Evolutionary conservation across 305 asterid species (phyloP).

Genomic region (Euphrasia arctica): DNA sequence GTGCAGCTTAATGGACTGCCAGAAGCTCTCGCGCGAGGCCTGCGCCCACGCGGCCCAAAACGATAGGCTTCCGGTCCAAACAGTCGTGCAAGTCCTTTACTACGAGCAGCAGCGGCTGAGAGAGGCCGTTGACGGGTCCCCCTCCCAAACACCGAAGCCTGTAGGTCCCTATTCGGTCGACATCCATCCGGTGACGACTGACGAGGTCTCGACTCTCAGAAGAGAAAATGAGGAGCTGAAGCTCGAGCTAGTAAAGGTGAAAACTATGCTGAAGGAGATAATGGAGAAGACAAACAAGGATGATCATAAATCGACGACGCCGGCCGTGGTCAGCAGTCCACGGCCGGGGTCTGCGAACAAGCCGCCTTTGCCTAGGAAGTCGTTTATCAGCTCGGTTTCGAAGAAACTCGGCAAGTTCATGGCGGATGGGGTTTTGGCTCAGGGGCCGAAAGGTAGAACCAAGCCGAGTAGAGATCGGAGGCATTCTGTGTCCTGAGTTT

Average conservation of each 20-base stretch:
- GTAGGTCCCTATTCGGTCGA: neutral
- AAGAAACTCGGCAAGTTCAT: slow-evolving; percentile 55
- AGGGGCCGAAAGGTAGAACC: slow-evolving; percentile 39
- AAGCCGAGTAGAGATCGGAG: slow-evolving; percentile 59
- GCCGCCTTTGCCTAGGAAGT: slow-evolving; percentile 66
- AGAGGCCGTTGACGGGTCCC: slow-evolving; percentile 52
- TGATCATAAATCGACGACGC: slow-evolving; percentile 25
- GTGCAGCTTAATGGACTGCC: slow-evolving; percentile 90
- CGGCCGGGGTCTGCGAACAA: slow-evolving; percentile 38
- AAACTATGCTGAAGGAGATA: slow-evolving; percentile 52
- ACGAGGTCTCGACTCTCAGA: slow-evolving; percentile 46
- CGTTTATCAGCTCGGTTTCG: slow-evolving; percentile 66
- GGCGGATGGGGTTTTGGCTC: slow-evolving; percentile 45
- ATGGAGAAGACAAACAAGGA: slow-evolving; percentile 31
- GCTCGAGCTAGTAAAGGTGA: slow-evolving; percentile 62
- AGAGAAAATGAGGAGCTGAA: slow-evolving; percentile 77
- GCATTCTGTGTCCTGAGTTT: slow-evolving; percentile 62
- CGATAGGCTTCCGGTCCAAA: slow-evolving; percentile 84
- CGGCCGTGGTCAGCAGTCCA: slow-evolving; percentile 33
- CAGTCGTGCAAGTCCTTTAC: slow-evolving; percentile 84
- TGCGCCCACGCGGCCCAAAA: slow-evolving; percentile 92
- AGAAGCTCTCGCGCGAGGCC: slow-evolving; percentile 85
- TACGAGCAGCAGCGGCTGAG: slow-evolving; percentile 85
- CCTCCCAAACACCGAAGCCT: slow-evolving; percentile 32
- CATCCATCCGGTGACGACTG: slow-evolving; percentile 26